Evolutionary conservation across 2,329 filamentous ascomycete genomes (phyloP).

Genomic region (Chaetomium sp.): DNA sequence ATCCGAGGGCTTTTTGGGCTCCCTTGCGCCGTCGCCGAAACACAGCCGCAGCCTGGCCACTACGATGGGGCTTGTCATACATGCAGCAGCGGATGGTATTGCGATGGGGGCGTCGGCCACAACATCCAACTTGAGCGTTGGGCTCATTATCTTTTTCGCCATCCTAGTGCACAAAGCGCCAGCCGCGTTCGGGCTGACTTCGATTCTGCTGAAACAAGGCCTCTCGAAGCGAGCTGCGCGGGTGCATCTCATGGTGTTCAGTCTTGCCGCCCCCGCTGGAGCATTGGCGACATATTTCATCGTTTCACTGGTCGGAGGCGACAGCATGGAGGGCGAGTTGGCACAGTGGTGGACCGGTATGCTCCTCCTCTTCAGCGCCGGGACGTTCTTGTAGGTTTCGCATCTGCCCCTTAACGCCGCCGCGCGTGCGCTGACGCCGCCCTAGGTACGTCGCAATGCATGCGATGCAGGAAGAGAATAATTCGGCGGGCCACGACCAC

Average conservation of each 20-base stretch:
- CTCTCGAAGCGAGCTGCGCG: conserved; percentile 83
- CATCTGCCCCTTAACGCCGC: background rate
- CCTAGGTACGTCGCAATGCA: conserved; percentile 95
- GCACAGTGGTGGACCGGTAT: conserved; percentile 90
- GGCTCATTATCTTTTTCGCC: conserved; percentile 90
- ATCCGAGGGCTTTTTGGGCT: conserved; percentile 61
- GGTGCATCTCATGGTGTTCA: conserved; percentile 87
- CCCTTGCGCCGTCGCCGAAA: conserved; percentile 58
- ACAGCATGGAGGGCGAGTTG: conserved; percentile 58
- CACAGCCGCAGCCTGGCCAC: conserved; percentile 72
- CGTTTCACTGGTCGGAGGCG: conserved; percentile 71
- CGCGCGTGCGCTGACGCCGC: background rate
- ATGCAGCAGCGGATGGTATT: conserved; percentile 92
- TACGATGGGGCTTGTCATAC: conserved; percentile 92
- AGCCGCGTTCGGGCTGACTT: conserved; percentile 91
- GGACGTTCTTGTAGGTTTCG: conserved; percentile 84
- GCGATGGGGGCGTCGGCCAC: conserved; percentile 90
- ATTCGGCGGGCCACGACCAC: conserved; percentile 55
- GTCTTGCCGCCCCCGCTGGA: conserved; percentile 83
- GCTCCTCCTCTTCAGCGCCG: conserved; percentile 89
- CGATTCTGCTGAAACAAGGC: conserved; percentile 86
- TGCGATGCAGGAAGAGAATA: conserved; percentile 81
- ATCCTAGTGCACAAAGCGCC: conserved; percentile 98
- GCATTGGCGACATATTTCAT: conserved; percentile 82
- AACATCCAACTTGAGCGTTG: conserved; percentile 71